A percentile compares a stretch with the other conserved stretches of the same genome.
phyloP scores from a whole-genome alignment of 306 rosid species.

The Corylus avellana region DNA sequence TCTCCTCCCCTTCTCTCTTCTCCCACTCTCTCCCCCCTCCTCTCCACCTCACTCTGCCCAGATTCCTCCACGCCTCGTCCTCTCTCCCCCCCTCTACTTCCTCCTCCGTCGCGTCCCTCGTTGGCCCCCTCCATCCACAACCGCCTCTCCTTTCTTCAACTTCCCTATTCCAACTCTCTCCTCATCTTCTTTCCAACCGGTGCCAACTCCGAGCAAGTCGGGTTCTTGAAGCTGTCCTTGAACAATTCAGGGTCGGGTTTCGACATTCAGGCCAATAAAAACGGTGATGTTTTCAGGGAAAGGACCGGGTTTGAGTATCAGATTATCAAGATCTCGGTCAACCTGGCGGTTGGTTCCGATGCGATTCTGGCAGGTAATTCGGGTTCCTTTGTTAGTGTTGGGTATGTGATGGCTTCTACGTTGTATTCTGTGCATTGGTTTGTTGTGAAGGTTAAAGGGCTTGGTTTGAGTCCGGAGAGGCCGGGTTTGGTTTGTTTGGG shows the following conservation, averaged over 20 bases:
- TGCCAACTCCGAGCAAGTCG: conserved; percentile 45
- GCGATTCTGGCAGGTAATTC: background rate
- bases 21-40: conserved; percentile 43
- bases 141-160: conserved; percentile 44
- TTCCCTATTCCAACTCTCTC: conserved; percentile 24
- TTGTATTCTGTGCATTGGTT: conserved; percentile 65
- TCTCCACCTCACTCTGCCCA: conserved; percentile 32
- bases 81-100: conserved; percentile 54
- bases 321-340: conserved; percentile 45
- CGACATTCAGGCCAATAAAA: conserved; percentile 8
- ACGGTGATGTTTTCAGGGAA: conserved; percentile 30
- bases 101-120: conserved; percentile 40
- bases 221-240: conserved; percentile 36
- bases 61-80: conserved; percentile 44
- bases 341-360: conserved; percentile 24
- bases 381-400: conserved; percentile 31
- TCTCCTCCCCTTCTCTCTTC: conserved; percentile 42
- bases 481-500: conserved; percentile 41
- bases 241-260: conserved; percentile 23
- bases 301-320: conserved; percentile 25
- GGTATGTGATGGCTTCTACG: conserved; percentile 53
- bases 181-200: conserved; percentile 65
- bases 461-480: conserved; percentile 21
- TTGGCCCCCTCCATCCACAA: conserved; percentile 34
- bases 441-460: conserved; percentile 19